Evolutionary conservation across 2,329 filamentous ascomycete genomes (phyloP).

Genomic region (Claviceps digitariae): DNA sequence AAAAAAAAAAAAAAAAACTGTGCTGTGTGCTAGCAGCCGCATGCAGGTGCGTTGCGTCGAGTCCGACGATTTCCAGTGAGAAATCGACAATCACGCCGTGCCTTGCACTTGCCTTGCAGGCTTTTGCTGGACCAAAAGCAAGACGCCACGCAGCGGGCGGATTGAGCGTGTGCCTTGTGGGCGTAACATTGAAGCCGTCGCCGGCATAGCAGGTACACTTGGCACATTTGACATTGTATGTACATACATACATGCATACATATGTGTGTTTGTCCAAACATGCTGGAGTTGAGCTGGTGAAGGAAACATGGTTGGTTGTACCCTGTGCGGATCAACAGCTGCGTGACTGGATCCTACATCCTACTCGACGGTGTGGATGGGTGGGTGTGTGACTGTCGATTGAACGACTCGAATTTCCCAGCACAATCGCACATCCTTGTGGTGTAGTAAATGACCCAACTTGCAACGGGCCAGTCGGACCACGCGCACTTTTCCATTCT

Average conservation of each 20-base stretch:
- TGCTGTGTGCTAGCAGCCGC: neutral
- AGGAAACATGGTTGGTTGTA: neutral
- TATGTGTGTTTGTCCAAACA: too few relatives aligned
- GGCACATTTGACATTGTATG: neutral
- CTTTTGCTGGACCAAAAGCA: neutral
- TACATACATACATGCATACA: too few relatives aligned
- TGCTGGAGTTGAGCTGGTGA: neutral
- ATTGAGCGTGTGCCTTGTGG: neutral
- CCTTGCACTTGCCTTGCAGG: neutral
- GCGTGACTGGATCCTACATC: neutral
- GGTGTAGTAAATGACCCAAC: neutral
- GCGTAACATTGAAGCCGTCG: neutral
- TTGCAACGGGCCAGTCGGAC: too few relatives aligned
- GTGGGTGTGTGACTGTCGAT: neutral
- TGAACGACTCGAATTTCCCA: neutral
- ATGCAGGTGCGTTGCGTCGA: neutral
- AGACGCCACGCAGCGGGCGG: conserved; percentile 5
- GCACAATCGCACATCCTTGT: neutral
- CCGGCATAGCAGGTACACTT: neutral
- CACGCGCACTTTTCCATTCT: too few relatives aligned
- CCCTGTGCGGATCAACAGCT: neutral
- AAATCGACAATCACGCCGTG: neutral
- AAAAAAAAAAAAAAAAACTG: neutral
- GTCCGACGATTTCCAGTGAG: neutral
- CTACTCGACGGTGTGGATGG: neutral